Evolutionary conservation across 305 asterid species (phyloP).

Genomic region (Rubia balearica): DNA sequence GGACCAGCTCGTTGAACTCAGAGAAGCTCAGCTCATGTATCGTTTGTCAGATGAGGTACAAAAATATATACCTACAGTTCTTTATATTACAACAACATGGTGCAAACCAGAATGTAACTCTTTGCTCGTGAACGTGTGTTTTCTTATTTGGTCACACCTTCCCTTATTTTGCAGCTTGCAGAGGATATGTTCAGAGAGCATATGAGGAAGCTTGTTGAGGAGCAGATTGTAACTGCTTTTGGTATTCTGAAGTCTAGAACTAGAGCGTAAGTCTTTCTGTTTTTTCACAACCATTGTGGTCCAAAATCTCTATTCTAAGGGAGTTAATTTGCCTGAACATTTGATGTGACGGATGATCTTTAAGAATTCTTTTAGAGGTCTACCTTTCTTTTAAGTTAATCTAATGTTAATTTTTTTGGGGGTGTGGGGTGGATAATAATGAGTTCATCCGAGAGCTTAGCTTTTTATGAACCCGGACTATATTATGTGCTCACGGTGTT

Average conservation of each 20-base stretch:
- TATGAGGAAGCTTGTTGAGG: conserved; percentile 80
- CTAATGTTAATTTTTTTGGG: background rate
- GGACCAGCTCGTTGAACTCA: conserved; percentile 64
- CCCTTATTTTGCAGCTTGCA: conserved; percentile 56
- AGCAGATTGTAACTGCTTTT: conserved; percentile 64
- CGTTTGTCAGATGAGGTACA: conserved; percentile 89
- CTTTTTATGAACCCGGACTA: background rate
- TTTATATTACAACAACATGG: background rate
- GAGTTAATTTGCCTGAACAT: background rate
- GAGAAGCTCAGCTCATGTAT: conserved; percentile 82
- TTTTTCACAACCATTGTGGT: background rate
- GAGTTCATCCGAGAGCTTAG: background rate
- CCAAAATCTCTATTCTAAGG: background rate
- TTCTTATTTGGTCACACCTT: conserved; percentile 12
- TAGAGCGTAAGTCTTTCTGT: conserved; percentile 40
- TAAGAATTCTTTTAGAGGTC: background rate
- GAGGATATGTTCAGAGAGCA: conserved; percentile 87
- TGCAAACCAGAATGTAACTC: background rate
- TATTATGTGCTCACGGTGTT: background rate
- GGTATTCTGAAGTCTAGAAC: conserved; percentile 65
- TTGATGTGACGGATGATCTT: background rate
- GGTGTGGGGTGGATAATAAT: background rate
- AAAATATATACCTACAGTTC: conserved; percentile 4
- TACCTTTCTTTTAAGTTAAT: background rate
- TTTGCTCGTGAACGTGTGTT: conserved; percentile 7